Base-by-base conservation (phyloP, 306 rosid species). In the Medicago arabica region DNA sequence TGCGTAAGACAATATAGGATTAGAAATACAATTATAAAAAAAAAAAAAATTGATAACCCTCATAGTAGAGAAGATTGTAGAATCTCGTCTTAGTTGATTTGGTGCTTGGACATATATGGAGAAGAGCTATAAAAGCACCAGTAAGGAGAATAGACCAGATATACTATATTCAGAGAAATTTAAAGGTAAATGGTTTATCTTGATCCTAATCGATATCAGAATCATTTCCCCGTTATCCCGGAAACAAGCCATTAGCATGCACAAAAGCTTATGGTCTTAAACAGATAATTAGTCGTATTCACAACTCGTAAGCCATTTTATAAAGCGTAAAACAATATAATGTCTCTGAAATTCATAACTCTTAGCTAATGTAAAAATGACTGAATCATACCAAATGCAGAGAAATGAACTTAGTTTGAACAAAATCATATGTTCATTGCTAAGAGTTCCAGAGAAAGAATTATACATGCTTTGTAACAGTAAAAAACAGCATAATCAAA, bases 171-270 rank as follows among this genome's bases (percentile, higher is more conserved):
- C 58, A 51, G 28, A 53, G 11, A 53, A 54, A 18, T 51, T n/a
- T 51, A 16, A 51, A 51, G 21, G 57, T 16, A 51, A n/a, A 50
- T 44, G 13, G n/a, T 12, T 1, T 44, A 44, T 44, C 50, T 44
- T 44, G n/a, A 44, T 21, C 15, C 50, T 44, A 44, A 44, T 44
- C 3, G 50, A 12, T 59, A 50, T 36, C 64, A 44, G 16, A 61
- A 28, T 61, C 73, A 43, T 28, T 61, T 72, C 57, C 70, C 59
- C 39, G 40, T 6, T 6, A 64, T 15, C 34, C 61, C 69, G 44
- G 9, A 66, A 73, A 34, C 75, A 80, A 73, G 57, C n/a, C 41
- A 53, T 70, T 70, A 64, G 5, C 31, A 54, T 43, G 36, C 8
- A 19, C n/a, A 40, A 70, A 3, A n/a, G 15, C 68, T 34, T 11